Base-by-base conservation (phyloP, 2,329 filamentous ascomycete species). In the Colletotrichum musae region DNA sequence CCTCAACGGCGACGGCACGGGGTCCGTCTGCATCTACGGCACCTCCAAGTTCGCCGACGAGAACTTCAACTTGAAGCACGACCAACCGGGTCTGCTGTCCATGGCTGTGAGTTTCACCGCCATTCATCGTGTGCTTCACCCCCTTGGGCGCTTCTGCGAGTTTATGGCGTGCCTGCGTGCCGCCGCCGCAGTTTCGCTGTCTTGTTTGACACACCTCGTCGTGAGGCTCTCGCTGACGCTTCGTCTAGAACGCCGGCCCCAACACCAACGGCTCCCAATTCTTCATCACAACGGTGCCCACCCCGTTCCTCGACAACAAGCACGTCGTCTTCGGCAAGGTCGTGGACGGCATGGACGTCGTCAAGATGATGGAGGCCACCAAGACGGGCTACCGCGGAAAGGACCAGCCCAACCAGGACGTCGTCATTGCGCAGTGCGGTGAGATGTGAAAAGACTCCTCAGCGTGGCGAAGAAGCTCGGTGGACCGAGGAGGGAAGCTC, bases 241-340 rank as follows among this genome's bases (percentile, higher is more conserved):
- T 6, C 36, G 21, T 16, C 39, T 71, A 96, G 92, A 98, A 98
- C 79, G 93, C 93, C 32, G 95, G 95, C 1, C 93, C 93, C 62
- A 93, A 98, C 81, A 95, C 93, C 73, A 98, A 98, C 80, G 96
- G 96, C 45, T 94, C 91, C 69, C 96, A 98, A 78, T 99, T 99
- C 86, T 99, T 99, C 86, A 95, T 98, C 83, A 98, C 95, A 2
- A 96, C 93, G 0, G 92, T 92, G 2, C 87, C 93, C 5, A 96
- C 95, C 0, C 94, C 94, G 2, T 97, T 97, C 78, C 84, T 99
- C 28, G 93, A 98, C 81, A 89, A 88, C 77, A 98, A 98, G 83
- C 96, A 99, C 80, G 94, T 97, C 65, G 95, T 98, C 18, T 98
- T 98, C 75, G 96, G 96, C 58, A 92, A 93, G 79, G 95, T 98